phyloP scores from a whole-genome alignment of 2,329 filamentous ascomycete species.

The Triangularia verruculosa region DNA sequence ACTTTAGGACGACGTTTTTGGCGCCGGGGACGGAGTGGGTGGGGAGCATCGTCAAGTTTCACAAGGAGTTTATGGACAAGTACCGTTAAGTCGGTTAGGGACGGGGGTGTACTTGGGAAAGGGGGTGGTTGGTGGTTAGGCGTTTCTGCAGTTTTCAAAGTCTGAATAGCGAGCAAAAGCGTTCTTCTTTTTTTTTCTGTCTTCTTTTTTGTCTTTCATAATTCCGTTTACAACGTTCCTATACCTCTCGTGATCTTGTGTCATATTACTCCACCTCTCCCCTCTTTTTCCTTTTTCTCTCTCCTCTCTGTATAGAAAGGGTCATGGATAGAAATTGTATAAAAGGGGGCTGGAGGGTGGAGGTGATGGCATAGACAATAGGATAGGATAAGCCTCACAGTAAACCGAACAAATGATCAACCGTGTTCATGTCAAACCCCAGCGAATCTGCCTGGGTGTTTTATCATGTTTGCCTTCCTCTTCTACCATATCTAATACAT shows the following conservation, averaged over 20 bases:
- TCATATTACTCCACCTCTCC: not conserved
- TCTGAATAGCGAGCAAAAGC: not conserved
- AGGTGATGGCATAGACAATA: not conserved
- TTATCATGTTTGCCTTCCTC: not conserved
- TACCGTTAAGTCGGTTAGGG: conserved; percentile 47
- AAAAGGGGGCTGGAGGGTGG: not conserved
- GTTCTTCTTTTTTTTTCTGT: not conserved
- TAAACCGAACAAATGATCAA: not conserved
- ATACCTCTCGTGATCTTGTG: not conserved
- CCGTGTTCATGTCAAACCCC: not conserved
- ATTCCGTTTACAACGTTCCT: not conserved
- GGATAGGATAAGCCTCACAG: not conserved
- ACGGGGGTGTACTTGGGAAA: not conserved
- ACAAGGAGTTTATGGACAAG: conserved; percentile 85
- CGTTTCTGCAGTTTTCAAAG: not conserved
- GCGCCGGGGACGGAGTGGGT: conserved; percentile 97
- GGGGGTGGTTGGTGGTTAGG: not conserved
- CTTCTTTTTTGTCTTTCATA: not conserved
- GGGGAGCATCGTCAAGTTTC: conserved; percentile 81
- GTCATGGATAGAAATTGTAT: not conserved
- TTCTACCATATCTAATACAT: not conserved
- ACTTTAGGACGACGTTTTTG: conserved; percentile 96
- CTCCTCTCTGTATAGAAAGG: not conserved
- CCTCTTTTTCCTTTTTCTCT: not conserved
- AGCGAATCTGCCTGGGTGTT: not conserved